Conservation (phyloP, 495 filamentous ascomycete genomes). For the Halenospora varia region DNA sequence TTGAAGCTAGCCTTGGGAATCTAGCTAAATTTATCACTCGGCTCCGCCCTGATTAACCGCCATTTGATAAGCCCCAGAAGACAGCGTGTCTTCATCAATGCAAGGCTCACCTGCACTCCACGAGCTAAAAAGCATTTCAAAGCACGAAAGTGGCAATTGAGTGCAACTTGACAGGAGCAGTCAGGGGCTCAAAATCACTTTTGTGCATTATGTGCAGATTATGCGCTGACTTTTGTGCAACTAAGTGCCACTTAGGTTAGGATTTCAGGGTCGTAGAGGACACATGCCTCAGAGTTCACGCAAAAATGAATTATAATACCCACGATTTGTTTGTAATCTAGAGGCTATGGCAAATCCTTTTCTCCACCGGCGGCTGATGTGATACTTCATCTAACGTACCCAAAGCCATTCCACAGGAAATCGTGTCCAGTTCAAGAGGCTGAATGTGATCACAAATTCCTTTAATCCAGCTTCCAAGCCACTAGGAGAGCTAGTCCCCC, state of each 20-base stretch:
- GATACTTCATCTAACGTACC: not conserved
- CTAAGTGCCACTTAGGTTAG: not conserved
- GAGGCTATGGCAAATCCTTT: not conserved
- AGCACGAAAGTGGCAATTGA: not conserved
- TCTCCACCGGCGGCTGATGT: not conserved
- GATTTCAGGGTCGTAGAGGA: not conserved
- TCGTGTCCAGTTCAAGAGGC: not conserved
- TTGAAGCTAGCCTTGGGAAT: not conserved
- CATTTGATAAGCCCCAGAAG: slow-evolving; percentile 2
- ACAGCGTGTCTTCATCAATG: slow-evolving; percentile 16
- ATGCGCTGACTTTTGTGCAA: too few species aligned
- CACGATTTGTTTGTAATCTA: not conserved
- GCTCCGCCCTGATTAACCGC: not conserved
- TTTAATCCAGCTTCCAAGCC: not conserved
- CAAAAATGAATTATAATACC: not conserved
- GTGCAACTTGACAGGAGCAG: not conserved
- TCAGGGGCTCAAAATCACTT: not conserved
- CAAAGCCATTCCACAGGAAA: not conserved
- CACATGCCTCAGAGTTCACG: not conserved
- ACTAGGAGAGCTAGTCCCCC: not conserved
- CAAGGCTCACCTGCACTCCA: not conserved
- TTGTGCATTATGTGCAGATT: not conserved
- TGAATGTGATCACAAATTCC: not conserved
- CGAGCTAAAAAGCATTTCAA: not conserved
- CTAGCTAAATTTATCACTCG: slow-evolving; percentile 5